These are phyloP conservation scores for Hypoxylon sp. DNA, from an alignment of 2,329 filamentous ascomycete genomes.

Conservation along the genomic window DNA sequence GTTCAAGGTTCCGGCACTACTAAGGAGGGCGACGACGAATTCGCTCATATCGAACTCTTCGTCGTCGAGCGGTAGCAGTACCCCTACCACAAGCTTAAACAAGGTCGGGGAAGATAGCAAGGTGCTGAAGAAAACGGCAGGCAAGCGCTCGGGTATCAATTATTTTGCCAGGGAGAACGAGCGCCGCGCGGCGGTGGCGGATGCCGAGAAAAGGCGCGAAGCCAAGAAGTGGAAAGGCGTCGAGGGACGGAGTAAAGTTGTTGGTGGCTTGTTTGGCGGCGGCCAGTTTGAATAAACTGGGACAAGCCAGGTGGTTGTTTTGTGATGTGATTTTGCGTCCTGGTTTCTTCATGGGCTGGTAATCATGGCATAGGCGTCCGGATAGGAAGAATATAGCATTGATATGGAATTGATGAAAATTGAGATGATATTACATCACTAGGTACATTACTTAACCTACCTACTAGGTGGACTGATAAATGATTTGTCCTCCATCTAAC, in stretches of 20 bases:
- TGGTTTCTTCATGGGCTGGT: neutral
- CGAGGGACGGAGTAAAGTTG: conserved; percentile 68
- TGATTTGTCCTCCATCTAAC: too few species aligned
- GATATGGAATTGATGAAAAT: conserved; percentile 12
- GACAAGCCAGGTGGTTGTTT: neutral
- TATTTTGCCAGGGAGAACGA: conserved; percentile 73
- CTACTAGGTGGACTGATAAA: too few species aligned
- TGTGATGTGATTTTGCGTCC: conserved; percentile 4
- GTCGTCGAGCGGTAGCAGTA: conserved; percentile 21
- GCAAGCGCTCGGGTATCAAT: conserved; percentile 73
- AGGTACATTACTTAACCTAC: neutral
- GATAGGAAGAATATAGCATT: conserved; percentile 6
- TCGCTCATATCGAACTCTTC: conserved; percentile 61
- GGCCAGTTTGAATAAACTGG: conserved; percentile 66
- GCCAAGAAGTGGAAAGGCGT: conserved; percentile 71
- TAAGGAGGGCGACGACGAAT: conserved; percentile 81
- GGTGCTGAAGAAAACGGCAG: conserved; percentile 72
- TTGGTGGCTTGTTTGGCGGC: conserved; percentile 71
- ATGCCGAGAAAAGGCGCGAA: conserved; percentile 71
- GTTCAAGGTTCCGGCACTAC: conserved; percentile 79
- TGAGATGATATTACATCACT: conserved; percentile 8
- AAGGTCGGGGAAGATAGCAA: conserved; percentile 64
- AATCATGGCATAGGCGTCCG: conserved; percentile 23
- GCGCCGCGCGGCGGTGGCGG: conserved; percentile 66
- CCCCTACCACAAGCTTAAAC: conserved; percentile 23